A percentile compares a stretch with the other conserved stretches of the same genome.
Evolutionary conservation across 495 filamentous ascomycete genomes (phyloP).

Genomic region (Ascobolus immersus): DNA sequence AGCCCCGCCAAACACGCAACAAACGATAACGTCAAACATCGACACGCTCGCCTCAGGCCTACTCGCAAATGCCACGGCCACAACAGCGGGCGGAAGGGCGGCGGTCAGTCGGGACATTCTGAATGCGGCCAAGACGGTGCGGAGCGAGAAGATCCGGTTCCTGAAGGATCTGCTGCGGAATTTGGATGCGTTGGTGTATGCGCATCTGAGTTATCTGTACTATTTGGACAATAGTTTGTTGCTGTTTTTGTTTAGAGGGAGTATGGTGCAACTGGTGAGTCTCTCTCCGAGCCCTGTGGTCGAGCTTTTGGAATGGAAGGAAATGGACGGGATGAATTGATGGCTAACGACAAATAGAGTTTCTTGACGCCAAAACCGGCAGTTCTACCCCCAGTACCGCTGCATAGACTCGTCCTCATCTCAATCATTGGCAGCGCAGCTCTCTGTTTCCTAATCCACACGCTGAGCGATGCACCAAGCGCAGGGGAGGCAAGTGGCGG

Average conservation of each 20-base stretch:
- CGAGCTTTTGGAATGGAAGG: neutral
- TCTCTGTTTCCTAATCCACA: slow-evolving; percentile 34
- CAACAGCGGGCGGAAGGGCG: neutral
- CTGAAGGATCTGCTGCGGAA: slow-evolving; percentile 35
- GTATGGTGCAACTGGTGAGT: too few species aligned
- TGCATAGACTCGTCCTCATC: slow-evolving; percentile 29
- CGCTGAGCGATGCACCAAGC: slow-evolving; percentile 25
- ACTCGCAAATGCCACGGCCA: neutral
- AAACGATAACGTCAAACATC: neutral
- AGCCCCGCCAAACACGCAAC: neutral
- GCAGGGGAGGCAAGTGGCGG: slow-evolving; percentile 38
- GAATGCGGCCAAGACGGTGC: too few species aligned
- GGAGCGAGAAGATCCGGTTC: slow-evolving; percentile 20
- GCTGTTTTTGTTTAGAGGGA: too few species aligned
- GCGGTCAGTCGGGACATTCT: too few species aligned
- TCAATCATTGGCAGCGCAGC: slow-evolving; percentile 31
- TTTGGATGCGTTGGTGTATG: slow-evolving; percentile 41
- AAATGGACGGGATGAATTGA: neutral
- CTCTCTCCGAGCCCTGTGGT: neutral
- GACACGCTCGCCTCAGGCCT: neutral
- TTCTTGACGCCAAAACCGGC: slow-evolving; percentile 41
- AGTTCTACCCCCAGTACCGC: slow-evolving; percentile 26
- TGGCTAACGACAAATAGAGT: slow-evolving; percentile 21
- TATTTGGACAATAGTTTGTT: slow-evolving; percentile 36
- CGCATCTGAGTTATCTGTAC: slow-evolving; percentile 40